Base-by-base conservation (phyloP, 257 asterid genomes). In the Nicotiana tomentosiformis region DNA sequence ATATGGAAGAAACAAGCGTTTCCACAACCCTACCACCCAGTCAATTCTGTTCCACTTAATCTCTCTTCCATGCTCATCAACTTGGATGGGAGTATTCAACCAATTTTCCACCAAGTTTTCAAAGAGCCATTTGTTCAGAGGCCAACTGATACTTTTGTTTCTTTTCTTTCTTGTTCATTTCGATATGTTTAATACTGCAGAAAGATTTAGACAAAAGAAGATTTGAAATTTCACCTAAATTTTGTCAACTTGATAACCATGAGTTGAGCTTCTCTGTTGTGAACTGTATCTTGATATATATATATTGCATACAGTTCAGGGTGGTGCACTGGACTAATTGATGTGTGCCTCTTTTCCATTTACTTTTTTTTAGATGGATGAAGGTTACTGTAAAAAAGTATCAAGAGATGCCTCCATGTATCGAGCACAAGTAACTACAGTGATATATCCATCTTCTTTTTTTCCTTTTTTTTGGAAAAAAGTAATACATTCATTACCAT, bases 251-350 rank as follows among this genome's bases (percentile, higher is more conserved):
- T 35, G 29, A 68, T 68, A 15, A 51, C 26, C 46, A 51, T 76
- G 43, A 12, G 80, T 49, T n/a, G 64, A 51, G 26, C 18, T 49
- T 74, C 80, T 26, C 26, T 74, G 26, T 60, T 51, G 43, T 74
- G 35, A 74, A 49, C 29, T 74, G 62, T 26, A 49, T 49, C 43
- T 74, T 26, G 39, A 74, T 23, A 74, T 49, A 74, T 49, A 74
- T 49, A 46, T 74, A 49, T 74, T 26, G 16, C 79, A 74, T 74
- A 74, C 62, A 51, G 23, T 74, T 23, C 62, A 74, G 80, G 80
- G 80, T 15, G 79, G 64, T 49, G 62, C 80, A 49, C 64, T 7
- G 11, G 16, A 23, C 62, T 74, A 49, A 74, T 74, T 74, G 64
- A 49, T 49, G 62, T 15, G 16, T 49, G 64, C 62, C 43, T 74